Conservation (phyloP, 2,329 filamentous ascomycete species). For the Annulohypoxylon truncatum region DNA sequence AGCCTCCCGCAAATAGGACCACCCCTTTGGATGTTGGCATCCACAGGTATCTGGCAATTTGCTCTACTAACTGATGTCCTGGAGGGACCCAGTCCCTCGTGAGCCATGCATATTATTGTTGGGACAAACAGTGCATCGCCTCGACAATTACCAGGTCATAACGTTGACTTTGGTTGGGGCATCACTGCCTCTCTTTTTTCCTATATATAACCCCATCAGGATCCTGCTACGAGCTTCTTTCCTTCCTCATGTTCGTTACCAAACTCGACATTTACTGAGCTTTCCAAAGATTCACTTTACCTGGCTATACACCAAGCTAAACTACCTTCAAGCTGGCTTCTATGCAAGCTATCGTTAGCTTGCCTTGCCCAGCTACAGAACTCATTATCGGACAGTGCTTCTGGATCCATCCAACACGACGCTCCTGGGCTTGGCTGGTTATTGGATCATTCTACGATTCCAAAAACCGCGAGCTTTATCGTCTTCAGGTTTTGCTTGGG, state of each 20-base stretch:
- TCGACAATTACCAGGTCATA: slow-evolving; percentile 4
- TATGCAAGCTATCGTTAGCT: slow-evolving; percentile 34
- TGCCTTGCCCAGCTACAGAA: slow-evolving; percentile 60
- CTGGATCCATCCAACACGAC: slow-evolving; percentile 48
- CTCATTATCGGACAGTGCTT: slow-evolving; percentile 59
- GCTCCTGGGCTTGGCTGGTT: slow-evolving; percentile 60
- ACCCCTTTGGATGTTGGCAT: neutral
- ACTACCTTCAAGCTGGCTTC: slow-evolving; percentile 45
- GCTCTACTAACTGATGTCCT: neutral
- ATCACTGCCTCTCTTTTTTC: slow-evolving; percentile 1
- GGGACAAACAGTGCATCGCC: slow-evolving; percentile 4
- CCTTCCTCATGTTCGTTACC: neutral
- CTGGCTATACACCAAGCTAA: slow-evolving; percentile 2
- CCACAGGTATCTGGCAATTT: neutral
- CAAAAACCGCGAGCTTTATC: slow-evolving; percentile 57
- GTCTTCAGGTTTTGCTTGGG: slow-evolving; percentile 57
- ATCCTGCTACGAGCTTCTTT: neutral
- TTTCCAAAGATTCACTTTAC: neutral
- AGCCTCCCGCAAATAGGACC: neutral
- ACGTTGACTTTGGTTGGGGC: neutral
- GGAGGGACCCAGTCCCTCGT: neutral
- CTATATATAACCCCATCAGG: neutral
- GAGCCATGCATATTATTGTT: slow-evolving; percentile 1
- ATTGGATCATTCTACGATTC: slow-evolving; percentile 61
- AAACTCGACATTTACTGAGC: neutral